These are phyloP conservation scores for Athelia psychrophila DNA, from an alignment of 1,284 basidiomycete species.

Conservation along the genomic window DNA sequence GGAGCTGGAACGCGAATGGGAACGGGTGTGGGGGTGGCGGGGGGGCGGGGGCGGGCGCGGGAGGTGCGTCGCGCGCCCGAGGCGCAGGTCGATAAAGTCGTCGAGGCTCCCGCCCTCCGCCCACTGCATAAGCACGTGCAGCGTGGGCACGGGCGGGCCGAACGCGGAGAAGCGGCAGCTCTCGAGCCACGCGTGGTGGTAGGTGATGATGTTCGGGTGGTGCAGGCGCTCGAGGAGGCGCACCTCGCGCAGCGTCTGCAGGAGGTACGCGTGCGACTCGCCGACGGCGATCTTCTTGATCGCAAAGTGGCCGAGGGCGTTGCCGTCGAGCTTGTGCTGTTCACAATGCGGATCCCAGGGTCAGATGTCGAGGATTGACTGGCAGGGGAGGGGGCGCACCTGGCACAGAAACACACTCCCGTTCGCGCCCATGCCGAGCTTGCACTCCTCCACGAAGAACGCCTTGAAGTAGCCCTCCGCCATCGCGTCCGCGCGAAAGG, in stretches of 20 bases:
- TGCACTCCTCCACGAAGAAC: conserved; percentile 86
- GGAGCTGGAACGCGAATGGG: conserved; percentile 22
- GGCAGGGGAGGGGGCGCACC: conserved; percentile 35
- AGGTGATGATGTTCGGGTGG: conserved; percentile 92
- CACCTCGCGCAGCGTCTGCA: conserved; percentile 82
- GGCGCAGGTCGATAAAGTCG: conserved; percentile 78
- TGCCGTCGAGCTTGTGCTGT: conserved; percentile 80
- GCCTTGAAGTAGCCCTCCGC: conserved; percentile 82
- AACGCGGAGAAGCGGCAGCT: conserved; percentile 80
- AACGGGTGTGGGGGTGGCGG: conserved; percentile 21
- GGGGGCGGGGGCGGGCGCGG: conserved; percentile 43
- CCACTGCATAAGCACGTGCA: conserved; percentile 92
- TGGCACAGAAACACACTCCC: conserved; percentile 87
- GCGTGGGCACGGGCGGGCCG: conserved; percentile 78
- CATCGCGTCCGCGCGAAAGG: conserved; percentile 64
- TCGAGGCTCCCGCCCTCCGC: conserved; percentile 87
- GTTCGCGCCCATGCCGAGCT: conserved; percentile 90
- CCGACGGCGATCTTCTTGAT: conserved; percentile 97
- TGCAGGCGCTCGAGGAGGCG: conserved; percentile 82
- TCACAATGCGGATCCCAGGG: conserved; percentile 3
- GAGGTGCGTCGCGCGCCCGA: conserved; percentile 49
- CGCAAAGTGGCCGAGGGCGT: conserved; percentile 79
- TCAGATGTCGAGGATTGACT: conserved; percentile 1
- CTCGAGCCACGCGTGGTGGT: conserved; percentile 96
- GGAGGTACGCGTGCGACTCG: conserved; percentile 79